Base-by-base conservation (phyloP, 208 protist genomes). In the Tritrichomonas musculus region DNA sequence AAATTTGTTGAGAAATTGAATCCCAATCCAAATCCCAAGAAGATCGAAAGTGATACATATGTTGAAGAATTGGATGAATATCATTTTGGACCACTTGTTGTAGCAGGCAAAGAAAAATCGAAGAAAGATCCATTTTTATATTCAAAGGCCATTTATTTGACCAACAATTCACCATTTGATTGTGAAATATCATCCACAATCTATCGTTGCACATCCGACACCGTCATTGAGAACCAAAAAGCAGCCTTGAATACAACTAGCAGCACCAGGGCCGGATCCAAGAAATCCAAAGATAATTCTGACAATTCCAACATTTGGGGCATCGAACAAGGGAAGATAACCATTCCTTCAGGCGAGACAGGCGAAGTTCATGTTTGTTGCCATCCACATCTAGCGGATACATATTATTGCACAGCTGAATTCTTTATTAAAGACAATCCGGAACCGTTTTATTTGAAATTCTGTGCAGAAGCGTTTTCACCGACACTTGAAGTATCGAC, bases 391-490 rank as follows among this genome's bases (percentile, higher is more conserved):
- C 1, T 20, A 13, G 27, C 41, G 5, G 77, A 57, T 44, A 1
- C 39, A 30, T 55, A 41, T n/a, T 57, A 88, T 20, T 57, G 57
- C 30, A 11, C 8, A 57, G 20, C 57, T 0, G 13, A 60, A 57
- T 39, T 88, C 13, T 88, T 88, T 22, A 88, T 88, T 39, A 88
- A 88, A 17, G 77, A 88, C 27, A 44, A 88, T 53, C 77, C 77
- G 4, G 77, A 88, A 39, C 77, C 77, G 33, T 49, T 88, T 57
- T 57, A 27, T 2, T 39, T 88, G 33, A 44, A 44, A 39, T 53
- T 88, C 47, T 33, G 17, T 0, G 77, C 77, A 20, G 77, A 88
- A 39, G 44, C 47, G 1, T 53, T 11, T 39, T 1, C 57, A 4
- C 77, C 77, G 39, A 33, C 27, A 5, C 33, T 88, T 17, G 47